These are phyloP conservation scores for Solanum pennellii DNA, from an alignment of 257 asterid genomes.

Conservation along the genomic window DNA sequence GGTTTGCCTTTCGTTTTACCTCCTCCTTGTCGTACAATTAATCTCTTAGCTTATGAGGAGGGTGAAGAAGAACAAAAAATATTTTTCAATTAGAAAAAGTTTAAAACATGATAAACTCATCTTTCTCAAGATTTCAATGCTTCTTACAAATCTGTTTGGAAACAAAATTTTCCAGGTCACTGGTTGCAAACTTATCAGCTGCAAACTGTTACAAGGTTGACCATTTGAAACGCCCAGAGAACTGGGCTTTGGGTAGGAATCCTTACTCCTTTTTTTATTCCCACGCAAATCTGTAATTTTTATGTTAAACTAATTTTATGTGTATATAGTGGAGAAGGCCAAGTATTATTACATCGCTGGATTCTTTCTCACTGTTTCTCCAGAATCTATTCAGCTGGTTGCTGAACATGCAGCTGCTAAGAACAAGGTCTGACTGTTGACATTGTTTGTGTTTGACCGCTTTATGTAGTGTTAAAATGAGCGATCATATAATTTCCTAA, in stretches of 20 bases:
- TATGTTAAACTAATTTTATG: neutral
- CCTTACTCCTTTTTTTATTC: neutral
- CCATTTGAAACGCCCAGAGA: slow-evolving; percentile 78
- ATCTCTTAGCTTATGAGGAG: neutral
- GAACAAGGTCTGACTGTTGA: slow-evolving; percentile 44
- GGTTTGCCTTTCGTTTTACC: neutral
- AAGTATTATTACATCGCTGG: slow-evolving; percentile 88
- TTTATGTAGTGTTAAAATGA: neutral
- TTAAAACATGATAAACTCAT: neutral
- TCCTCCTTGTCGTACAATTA: neutral
- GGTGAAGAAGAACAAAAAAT: neutral
- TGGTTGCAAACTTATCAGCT: slow-evolving; percentile 83
- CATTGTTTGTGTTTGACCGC: neutral
- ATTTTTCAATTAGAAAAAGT: neutral
- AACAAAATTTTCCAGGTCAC: slow-evolving; percentile 49
- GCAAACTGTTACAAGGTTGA: slow-evolving; percentile 85
- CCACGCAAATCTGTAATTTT: neutral
- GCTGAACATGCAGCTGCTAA: slow-evolving; percentile 96
- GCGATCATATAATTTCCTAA: neutral
- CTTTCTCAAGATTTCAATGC: neutral
- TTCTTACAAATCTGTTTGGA: neutral
- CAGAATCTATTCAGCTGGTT: slow-evolving; percentile 80
- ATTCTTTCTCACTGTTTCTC: slow-evolving; percentile 95
- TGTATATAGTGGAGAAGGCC: slow-evolving; percentile 81
- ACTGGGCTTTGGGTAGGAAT: slow-evolving; percentile 71